Evolutionary conservation across 1,284 basidiomycete species (phyloP), one percentile per base, ranked within the genome.

Genomic region (Pseudozyma sp.): DNA sequence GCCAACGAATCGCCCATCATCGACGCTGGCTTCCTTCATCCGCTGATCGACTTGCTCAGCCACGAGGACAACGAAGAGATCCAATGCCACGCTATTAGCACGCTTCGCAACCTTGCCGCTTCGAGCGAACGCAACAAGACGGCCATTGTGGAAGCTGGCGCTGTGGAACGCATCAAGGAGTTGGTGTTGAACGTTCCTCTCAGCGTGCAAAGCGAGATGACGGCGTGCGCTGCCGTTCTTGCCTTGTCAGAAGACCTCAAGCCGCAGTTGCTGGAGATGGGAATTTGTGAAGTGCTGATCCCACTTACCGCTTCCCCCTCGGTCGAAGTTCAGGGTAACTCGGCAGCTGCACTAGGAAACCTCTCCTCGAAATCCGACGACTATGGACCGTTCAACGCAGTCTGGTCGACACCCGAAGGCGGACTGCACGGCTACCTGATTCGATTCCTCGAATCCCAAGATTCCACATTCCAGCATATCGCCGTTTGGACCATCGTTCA

Each of bases 381-480:
- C 85, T 99, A 99, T 83, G 92, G 93, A 34, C 94, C 95, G 0
- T 99, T 99, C 88, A 97, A 96, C 79, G 93, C 94, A 52, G 96
- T 98, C 5, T 99, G 97, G 97, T 93, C 94, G 81, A 92, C 94
- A 86, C 97, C 97, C 5, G 95, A 97, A 65, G 97, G 95, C 34
- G 97, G 97, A 43, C 91, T 99, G 88, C 95, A 98, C 85, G 91
- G 90, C 70, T 99, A 99, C 86, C 88, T 99, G 47, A 92, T 94
- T 82, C 91, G 94, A 51, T 99, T 99, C 91, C 87, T 99, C 75
- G 94, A 92, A 59, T 94, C 92, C 81, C 88, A 93, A 16, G 97
- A 99, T 85, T 93, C 94, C n/a, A 99, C 97, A 0, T 99, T 99
- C 91, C 96, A 98, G 86, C 97, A 99, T 85, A 99, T 99, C 79